These are phyloP conservation scores for Pestalotiopsis sp. DNA, from an alignment of 2,329 filamentous ascomycete species.

Conservation along the genomic window DNA sequence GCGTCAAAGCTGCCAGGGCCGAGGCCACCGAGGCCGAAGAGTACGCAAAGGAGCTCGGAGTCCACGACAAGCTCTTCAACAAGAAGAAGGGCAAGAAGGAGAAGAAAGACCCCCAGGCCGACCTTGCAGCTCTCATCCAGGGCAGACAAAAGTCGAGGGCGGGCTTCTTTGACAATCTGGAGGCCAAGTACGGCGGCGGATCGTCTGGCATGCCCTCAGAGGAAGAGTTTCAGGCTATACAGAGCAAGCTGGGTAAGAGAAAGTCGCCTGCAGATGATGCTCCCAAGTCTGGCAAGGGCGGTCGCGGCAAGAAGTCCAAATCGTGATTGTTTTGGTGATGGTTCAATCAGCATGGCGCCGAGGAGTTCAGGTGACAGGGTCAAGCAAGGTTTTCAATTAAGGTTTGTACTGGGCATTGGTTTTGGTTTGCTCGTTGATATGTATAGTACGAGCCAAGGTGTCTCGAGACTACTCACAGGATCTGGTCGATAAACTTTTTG, in stretches of 20 bases:
- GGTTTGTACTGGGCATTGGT: neutral
- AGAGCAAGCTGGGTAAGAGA: conserved; percentile 47
- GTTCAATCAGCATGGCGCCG: neutral
- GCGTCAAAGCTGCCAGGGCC: conserved; percentile 63
- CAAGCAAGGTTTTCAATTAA: neutral
- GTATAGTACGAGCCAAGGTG: neutral
- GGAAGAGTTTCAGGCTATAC: conserved; percentile 62
- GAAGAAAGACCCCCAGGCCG: conserved; percentile 45
- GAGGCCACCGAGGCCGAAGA: conserved; percentile 76
- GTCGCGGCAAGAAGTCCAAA: conserved; percentile 18
- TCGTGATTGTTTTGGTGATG: neutral
- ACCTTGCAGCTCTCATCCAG: conserved; percentile 74
- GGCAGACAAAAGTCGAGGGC: conserved; percentile 67
- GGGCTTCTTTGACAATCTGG: conserved; percentile 72
- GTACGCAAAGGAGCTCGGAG: conserved; percentile 73
- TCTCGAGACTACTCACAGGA: neutral
- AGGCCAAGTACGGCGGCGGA: conserved; percentile 72
- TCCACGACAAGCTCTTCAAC: conserved; percentile 70
- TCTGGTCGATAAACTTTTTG: neutral
- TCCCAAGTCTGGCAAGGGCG: conserved; percentile 13
- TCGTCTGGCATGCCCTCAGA: conserved; percentile 64
- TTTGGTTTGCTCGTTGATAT: neutral
- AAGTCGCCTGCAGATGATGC: conserved; percentile 24
- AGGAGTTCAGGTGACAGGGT: conserved; percentile 3
- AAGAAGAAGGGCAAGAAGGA: conserved; percentile 50